These are phyloP conservation scores for Phytophthora ramorum DNA, from an alignment of 352 stramenopile species.

Conservation along the genomic window DNA sequence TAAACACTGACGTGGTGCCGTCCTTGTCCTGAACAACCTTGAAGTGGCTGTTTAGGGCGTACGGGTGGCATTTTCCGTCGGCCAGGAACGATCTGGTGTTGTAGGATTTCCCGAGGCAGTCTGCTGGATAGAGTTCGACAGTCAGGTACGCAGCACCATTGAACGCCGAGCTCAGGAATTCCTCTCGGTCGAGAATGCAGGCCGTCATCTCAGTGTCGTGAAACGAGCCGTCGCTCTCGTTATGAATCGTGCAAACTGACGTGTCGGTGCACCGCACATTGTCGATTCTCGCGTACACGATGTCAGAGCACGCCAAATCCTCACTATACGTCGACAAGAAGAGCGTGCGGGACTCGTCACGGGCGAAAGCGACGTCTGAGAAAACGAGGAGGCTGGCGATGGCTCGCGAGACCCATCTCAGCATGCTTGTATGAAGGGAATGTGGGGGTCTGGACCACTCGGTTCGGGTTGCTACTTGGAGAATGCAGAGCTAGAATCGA, in stretches of 20 bases:
- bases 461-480: neutral
- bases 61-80: slow-evolving; percentile 26
- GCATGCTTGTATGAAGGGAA: neutral
- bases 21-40: slow-evolving; percentile 12
- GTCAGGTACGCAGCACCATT: slow-evolving; percentile 11
- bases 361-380: neutral
- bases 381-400: neutral
- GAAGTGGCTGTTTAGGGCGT: slow-evolving; percentile 21
- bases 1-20: slow-evolving; percentile 13
- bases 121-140: slow-evolving; percentile 18
- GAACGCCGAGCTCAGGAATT: slow-evolving; percentile 15
- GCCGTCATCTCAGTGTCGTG: slow-evolving; percentile 26
- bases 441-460: neutral
- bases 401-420: neutral
- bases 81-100: slow-evolving; percentile 27
- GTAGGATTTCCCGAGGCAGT: slow-evolving; percentile 23
- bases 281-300: slow-evolving; percentile 30
- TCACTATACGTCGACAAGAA: slow-evolving; percentile 29
- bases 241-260: slow-evolving; percentile 15
- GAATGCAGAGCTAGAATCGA: neutral
- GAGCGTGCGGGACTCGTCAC: slow-evolving; percentile 9
- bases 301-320: slow-evolving; percentile 15
- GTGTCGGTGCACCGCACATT: slow-evolving; percentile 23
- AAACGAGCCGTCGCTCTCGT: slow-evolving; percentile 22
- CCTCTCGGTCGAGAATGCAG: slow-evolving; percentile 21